Base-by-base conservation (phyloP, 2,329 filamentous ascomycete genomes). In the Orbilia brochopaga region DNA sequence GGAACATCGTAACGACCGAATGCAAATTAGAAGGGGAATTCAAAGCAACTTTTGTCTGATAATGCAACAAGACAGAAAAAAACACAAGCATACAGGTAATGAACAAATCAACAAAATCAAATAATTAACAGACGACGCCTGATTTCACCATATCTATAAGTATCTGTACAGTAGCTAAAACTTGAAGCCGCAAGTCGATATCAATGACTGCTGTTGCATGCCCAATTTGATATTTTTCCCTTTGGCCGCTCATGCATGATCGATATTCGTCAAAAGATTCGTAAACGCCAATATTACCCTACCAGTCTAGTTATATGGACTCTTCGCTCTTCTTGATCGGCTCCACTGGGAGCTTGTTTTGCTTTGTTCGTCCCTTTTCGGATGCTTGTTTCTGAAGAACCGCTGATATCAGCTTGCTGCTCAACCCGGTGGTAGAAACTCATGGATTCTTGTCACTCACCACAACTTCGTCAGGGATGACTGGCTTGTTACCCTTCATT, bases 101-200 rank as follows among this genome's bases (percentile, higher is more conserved):
- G 53, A 64, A 15, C 59, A 23, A 2, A 55, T 64, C 59, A 63
- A 44, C 32, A 61, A 58, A 27, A 56, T 19, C 3, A 32, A 35
- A 23, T 35, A 54, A 37, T 37, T 51, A 67, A 44, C 23, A 30
- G 66, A 54, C 42, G 57, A 65, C 61, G 60, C 60, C 56, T 65
- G 56, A 61, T 54, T 60, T 61, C 58, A 61, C 58, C 58, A 17
- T 56, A 52, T 64, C 65, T 63, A 67, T 64, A 51, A 52, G 52
- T 52, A 55, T 55, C 61, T 70, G 40, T 70, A 70, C 66, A 70
- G 54, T 51, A 46, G 48, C 46, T 32, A 60, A 52, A n/a, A 19
- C 21, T 42, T n/a, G n/a, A 30, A 37, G 17, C 50, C 56, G 37
- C 46, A 50, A 50, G 24, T 46, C 21, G 17, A 40, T 53, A 30